A percentile compares a stretch with the other conserved stretches of the same genome.
Evolutionary conservation across 345 rosid genomes (phyloP).

Genomic region (Barbarea vulgaris): DNA sequence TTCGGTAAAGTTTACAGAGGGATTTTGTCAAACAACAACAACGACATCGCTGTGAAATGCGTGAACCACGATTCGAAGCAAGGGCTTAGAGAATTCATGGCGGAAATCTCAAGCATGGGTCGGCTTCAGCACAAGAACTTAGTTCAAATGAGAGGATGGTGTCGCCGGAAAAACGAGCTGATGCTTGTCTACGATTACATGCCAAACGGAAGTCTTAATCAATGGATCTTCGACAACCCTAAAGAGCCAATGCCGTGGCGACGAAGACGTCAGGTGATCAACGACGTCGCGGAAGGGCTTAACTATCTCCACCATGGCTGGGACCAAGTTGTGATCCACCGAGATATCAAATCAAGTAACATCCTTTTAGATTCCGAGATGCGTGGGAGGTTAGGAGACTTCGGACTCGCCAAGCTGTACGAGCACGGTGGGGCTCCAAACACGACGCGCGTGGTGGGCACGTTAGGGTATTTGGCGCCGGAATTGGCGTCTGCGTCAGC

Average conservation of each 20-base stretch:
- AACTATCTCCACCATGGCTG: constrained; percentile 88
- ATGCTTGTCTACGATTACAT: constrained; percentile 87
- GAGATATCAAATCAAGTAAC: constrained; percentile 89
- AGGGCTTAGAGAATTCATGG: constrained; percentile 92
- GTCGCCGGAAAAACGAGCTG: constrained; percentile 68
- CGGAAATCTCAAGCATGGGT: constrained; percentile 89
- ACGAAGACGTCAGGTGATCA: constrained; percentile 57
- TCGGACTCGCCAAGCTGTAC: constrained; percentile 82
- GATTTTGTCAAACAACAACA: constrained; percentile 50
- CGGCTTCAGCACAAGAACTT: constrained; percentile 85
- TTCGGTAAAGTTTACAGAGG: constrained; percentile 83
- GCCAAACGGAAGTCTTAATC: constrained; percentile 82
- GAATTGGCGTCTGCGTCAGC: constrained; percentile 62
- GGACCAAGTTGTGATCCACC: constrained; percentile 84
- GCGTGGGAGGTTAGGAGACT: constrained; percentile 85
- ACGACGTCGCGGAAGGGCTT: constrained; percentile 82
- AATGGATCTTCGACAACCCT: constrained; percentile 67
- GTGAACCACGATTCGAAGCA: constrained; percentile 90
- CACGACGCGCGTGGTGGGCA: constrained; percentile 86
- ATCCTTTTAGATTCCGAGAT: constrained; percentile 71
- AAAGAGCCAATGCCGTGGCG: constrained; percentile 61
- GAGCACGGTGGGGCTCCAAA: constrained; percentile 75
- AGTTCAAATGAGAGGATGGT: constrained; percentile 88
- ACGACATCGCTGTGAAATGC: constrained; percentile 74
- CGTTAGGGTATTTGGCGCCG: constrained; percentile 85